Conservation (phyloP, 192 early-diverging fungal species). For the Pilaira anomala region DNA sequence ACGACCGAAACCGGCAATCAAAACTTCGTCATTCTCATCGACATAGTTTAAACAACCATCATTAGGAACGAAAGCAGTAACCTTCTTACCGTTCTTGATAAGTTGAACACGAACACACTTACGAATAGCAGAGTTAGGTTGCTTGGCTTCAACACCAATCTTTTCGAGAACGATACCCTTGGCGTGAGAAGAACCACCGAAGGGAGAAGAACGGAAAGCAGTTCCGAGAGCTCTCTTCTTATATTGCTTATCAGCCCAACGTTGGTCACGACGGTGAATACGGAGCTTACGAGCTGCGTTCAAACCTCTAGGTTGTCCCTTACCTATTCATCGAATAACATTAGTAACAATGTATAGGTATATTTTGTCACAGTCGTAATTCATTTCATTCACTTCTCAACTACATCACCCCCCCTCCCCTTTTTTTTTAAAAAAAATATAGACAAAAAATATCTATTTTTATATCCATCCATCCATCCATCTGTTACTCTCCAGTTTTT, state of each 20-base stretch:
- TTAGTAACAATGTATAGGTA: background rate
- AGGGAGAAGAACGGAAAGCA: slow-evolving; percentile 96
- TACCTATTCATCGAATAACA: slow-evolving; percentile 37
- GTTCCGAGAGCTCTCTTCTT: slow-evolving; percentile 99
- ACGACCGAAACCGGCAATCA: slow-evolving; percentile 99
- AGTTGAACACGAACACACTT: slow-evolving; percentile 99
- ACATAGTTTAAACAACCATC: slow-evolving; percentile 99
- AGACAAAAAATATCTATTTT: background rate
- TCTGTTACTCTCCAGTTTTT: background rate
- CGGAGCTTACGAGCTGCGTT: slow-evolving; percentile 97
- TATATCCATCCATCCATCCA: slow-evolving; percentile 10
- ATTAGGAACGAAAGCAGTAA: slow-evolving; percentile 99
- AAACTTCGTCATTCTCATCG: slow-evolving; percentile 99
- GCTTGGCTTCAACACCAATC: slow-evolving; percentile 99
- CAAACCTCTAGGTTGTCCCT: slow-evolving; percentile 93
- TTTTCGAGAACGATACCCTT: slow-evolving; percentile 99
- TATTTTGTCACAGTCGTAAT: background rate
- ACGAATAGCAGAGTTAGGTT: slow-evolving; percentile 99
- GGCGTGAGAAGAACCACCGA: slow-evolving; percentile 99
- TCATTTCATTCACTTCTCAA: background rate
- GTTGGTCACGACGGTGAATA: slow-evolving; percentile 93
- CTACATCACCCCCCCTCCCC: too few relatives aligned
- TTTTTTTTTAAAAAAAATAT: too few relatives aligned
- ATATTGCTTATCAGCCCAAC: slow-evolving; percentile 95
- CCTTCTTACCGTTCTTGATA: slow-evolving; percentile 99